phyloP scores from a whole-genome alignment of 306 rosid species.

The Malus sylvestris region DNA sequence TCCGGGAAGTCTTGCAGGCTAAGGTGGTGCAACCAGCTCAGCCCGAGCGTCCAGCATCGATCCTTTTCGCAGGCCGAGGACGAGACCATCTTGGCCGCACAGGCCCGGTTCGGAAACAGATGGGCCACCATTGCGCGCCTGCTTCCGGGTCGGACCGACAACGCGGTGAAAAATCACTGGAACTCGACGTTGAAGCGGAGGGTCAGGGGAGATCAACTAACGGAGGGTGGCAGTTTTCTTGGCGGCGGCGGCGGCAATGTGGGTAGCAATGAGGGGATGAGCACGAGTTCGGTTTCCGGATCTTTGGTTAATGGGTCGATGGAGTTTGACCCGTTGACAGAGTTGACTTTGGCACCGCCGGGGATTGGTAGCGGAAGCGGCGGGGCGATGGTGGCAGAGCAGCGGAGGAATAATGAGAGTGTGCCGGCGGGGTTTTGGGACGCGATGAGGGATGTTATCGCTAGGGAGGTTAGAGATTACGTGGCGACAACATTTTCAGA shows the following conservation, averaged over 20 bases:
- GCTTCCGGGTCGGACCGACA: slow-evolving; percentile 90
- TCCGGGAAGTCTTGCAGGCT: slow-evolving; percentile 94
- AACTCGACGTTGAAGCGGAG: slow-evolving; percentile 86
- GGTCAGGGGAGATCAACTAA: slow-evolving; percentile 12
- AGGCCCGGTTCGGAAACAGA: slow-evolving; percentile 67
- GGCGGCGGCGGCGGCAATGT: background rate
- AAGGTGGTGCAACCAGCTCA: slow-evolving; percentile 92
- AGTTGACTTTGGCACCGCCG: slow-evolving; percentile 88
- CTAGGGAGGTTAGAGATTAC: slow-evolving; percentile 80
- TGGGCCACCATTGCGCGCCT: slow-evolving; percentile 97
- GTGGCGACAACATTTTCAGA: slow-evolving; percentile 60
- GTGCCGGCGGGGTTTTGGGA: slow-evolving; percentile 76
- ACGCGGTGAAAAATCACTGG: slow-evolving; percentile 97
- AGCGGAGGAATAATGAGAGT: slow-evolving; percentile 26
- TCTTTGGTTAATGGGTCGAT: background rate
- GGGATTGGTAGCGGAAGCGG: slow-evolving; percentile 23
- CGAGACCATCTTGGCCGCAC: slow-evolving; percentile 66
- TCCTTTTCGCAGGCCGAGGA: slow-evolving; percentile 81
- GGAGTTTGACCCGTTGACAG: slow-evolving; percentile 72
- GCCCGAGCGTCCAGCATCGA: slow-evolving; percentile 80
- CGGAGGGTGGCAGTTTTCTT: background rate
- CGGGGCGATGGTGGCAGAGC: slow-evolving; percentile 2
- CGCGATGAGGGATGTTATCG: slow-evolving; percentile 71
- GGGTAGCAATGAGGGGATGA: background rate
- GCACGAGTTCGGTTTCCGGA: background rate